A percentile compares a stretch with the other conserved stretches of the same genome.
Evolutionary conservation across 371 early-diverging fungal species (phyloP).

Genomic region (Mortierella sp.): DNA sequence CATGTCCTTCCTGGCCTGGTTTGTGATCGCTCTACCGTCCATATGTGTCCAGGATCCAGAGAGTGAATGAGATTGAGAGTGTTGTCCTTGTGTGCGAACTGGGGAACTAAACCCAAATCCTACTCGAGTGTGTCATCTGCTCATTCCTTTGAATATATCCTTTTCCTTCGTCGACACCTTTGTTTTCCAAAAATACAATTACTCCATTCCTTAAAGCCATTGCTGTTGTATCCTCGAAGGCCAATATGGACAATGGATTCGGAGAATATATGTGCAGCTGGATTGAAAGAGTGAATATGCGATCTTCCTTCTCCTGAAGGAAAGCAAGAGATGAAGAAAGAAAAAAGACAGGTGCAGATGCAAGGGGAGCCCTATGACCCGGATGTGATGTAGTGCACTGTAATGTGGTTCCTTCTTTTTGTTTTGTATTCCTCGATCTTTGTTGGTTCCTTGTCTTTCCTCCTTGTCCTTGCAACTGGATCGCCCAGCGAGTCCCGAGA

Average conservation of each 20-base stretch:
- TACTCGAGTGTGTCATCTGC: neutral
- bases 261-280: neutral
- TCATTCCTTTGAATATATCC: neutral
- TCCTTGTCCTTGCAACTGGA: neutral
- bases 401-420: neutral
- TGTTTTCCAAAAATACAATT: neutral
- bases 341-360: neutral
- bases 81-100: neutral
- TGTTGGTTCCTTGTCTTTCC: neutral
- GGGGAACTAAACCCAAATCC: slow-evolving; percentile 9
- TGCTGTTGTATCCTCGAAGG: neutral
- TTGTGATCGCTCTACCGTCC: slow-evolving; percentile 6
- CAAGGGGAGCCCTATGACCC: neutral
- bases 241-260: neutral
- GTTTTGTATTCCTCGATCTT: neutral
- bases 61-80: neutral
- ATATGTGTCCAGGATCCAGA: neutral
- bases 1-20: slow-evolving; percentile 2
- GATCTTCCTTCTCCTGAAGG: neutral
- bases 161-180: too few species aligned
- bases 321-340: neutral
- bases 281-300: neutral
- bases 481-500: neutral
- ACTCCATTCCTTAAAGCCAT: neutral
- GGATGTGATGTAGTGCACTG: neutral